These are phyloP conservation scores for Vanderwaltozyma tropicalis DNA, from an alignment of 805 yeast species.

Conservation along the genomic window DNA sequence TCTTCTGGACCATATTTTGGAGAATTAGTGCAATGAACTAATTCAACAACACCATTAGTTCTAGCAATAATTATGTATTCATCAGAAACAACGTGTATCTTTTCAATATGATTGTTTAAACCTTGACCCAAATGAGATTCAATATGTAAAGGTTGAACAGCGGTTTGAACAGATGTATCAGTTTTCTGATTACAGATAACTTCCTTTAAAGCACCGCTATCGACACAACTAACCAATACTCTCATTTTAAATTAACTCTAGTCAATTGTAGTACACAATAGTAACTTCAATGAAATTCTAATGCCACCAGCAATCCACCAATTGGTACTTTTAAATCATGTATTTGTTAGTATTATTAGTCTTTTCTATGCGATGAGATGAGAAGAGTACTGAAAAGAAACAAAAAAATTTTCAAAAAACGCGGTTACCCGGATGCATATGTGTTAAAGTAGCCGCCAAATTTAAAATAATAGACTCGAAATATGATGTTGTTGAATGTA, in stretches of 20 bases:
- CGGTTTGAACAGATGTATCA: conserved; percentile 66
- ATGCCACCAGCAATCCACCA: neutral
- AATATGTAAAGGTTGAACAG: conserved; percentile 51
- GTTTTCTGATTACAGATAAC: conserved; percentile 56
- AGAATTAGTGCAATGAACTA: conserved; percentile 29
- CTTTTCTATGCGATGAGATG: neutral
- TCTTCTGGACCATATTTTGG: conserved; percentile 4
- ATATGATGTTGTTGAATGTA: too few relatives aligned
- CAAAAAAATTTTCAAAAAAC: neutral
- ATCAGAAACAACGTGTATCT: conserved; percentile 25
- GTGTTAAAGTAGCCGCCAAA: too few relatives aligned
- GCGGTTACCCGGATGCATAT: neutral
- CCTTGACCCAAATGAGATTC: conserved; percentile 36
- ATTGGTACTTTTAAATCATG: neutral
- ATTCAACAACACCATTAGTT: conserved; percentile 34
- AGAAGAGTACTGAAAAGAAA: neutral
- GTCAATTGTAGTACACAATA: too few relatives aligned
- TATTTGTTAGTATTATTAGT: too few relatives aligned
- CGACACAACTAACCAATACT: conserved; percentile 53
- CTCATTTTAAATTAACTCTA: conserved; percentile 39
- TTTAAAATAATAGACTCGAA: too few relatives aligned
- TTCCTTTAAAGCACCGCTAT: conserved; percentile 57
- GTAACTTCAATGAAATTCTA: neutral
- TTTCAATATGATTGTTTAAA: conserved; percentile 31
- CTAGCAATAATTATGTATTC: conserved; percentile 36